Conservation (phyloP, 805 yeast species). For the Maudiozyma turicensis region DNA sequence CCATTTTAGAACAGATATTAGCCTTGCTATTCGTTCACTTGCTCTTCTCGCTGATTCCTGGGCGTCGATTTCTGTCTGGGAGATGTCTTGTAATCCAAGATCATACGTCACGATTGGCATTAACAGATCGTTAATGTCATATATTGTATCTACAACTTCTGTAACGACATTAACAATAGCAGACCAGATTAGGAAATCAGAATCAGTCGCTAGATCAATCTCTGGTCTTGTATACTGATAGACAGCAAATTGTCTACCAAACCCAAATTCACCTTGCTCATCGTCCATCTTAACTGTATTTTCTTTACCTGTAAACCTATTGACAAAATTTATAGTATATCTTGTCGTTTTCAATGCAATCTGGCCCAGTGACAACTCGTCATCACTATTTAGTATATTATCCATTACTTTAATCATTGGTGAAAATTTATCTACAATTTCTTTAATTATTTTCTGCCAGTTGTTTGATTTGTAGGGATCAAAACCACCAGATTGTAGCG, state of each 20-base stretch:
- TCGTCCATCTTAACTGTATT: slow-evolving; percentile 1
- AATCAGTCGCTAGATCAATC: slow-evolving; percentile 28
- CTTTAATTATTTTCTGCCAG: slow-evolving; percentile 46
- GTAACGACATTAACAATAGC: slow-evolving; percentile 35
- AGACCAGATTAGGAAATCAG: slow-evolving; percentile 43
- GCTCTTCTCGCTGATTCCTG: slow-evolving; percentile 9
- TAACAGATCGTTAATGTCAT: slow-evolving; percentile 28
- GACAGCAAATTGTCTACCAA: slow-evolving; percentile 32
- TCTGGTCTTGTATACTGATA: slow-evolving; percentile 41
- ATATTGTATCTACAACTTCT: slow-evolving; percentile 31
- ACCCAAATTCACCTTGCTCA: slow-evolving; percentile 6
- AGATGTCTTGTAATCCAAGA: slow-evolving; percentile 12
- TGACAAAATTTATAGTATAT: slow-evolving; percentile 35
- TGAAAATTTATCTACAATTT: slow-evolving; percentile 42
- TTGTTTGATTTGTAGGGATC: slow-evolving; percentile 37
- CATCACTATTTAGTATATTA: slow-evolving; percentile 23
- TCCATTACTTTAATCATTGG: slow-evolving; percentile 39
- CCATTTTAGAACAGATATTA: slow-evolving; percentile 34
- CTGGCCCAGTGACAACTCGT: slow-evolving; percentile 4
- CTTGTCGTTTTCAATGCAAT: slow-evolving; percentile 30
- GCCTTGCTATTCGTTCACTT: slow-evolving; percentile 4
- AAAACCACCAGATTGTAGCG: slow-evolving; percentile 23
- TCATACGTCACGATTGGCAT: slow-evolving; percentile 21
- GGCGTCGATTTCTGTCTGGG: slow-evolving; percentile 1
- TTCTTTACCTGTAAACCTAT: slow-evolving; percentile 32